Conservation (phyloP, 768 basidiomycete genomes). For the Lactifluus pinguis region DNA sequence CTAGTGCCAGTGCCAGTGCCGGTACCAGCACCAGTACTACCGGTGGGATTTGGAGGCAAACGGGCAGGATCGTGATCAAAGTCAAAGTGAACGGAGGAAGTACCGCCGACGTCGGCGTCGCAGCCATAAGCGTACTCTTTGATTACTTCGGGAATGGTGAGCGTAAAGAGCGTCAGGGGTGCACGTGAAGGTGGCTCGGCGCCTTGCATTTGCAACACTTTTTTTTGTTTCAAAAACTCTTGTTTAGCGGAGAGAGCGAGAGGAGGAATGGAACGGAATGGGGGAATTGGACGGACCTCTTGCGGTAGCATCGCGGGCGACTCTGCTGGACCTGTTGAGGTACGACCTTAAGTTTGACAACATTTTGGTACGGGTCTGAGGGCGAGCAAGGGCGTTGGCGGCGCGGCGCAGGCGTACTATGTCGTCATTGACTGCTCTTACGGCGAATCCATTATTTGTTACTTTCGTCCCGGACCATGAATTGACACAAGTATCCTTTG, state of each 20-base stretch:
- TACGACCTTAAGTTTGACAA: conserved; percentile 26
- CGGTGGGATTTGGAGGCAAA: conserved; percentile 30
- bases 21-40: too few relatives aligned
- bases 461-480: too few relatives aligned
- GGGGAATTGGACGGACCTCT: conserved; percentile 3
- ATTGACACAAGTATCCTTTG: too few relatives aligned
- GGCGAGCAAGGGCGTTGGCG: too few relatives aligned
- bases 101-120: conserved; percentile 84
- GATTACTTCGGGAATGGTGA: conserved; percentile 53
- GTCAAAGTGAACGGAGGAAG: conserved; percentile 60
- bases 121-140: conserved; percentile 67
- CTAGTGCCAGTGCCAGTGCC: too few relatives aligned
- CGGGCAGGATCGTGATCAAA: conserved; percentile 46
- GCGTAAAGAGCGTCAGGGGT: conserved; percentile 57
- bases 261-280: too few relatives aligned
- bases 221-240: too few relatives aligned
- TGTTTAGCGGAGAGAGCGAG: too few relatives aligned
- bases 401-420: too few relatives aligned
- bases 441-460: too few relatives aligned
- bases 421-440: too few relatives aligned
- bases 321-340: conserved; percentile 32
- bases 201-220: conserved; percentile 72
- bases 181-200: conserved; percentile 50
- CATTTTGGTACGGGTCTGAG: background rate
- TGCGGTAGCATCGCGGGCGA: conserved; percentile 31